Evolutionary conservation across 2,329 filamentous ascomycete species (phyloP), one percentile per base, ranked within the genome.

Genomic region (Sporothrix sp.): DNA sequence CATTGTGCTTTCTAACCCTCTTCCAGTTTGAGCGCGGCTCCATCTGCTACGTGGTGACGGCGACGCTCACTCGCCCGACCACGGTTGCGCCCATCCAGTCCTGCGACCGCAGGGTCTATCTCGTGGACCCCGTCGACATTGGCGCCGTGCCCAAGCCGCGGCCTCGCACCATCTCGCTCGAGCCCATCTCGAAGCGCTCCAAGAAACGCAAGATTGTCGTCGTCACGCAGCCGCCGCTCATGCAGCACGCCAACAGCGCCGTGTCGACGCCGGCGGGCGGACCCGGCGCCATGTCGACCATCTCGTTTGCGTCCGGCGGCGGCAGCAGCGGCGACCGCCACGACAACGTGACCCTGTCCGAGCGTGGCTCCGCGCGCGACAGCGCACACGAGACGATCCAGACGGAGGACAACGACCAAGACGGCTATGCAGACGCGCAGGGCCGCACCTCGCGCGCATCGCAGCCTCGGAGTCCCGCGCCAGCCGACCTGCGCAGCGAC

Each of bases 1-100:
- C 18, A n/a, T 58, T 59, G 71, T 30, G 61, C 66, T 28, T 62
- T 48, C 33, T 44, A 32, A 45, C 45, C 32, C 25, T 30, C 38
- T 42, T 14, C 1, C 40, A 97, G 89, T 98, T 98, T 66, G 93
- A 97, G 68, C 82, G 91, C 62, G 93, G 93, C 32, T 90, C 87
- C 2, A 87, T 98, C 60, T 84, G 85, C 18, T 98, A 97, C 68
- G 81, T 91, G 70, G 78, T 97, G 59, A 91, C 87, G 6, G 85
- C 91, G 28, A 96, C 89, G 8, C 67, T 97, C 52, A 97, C 91
- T 18, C 81, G 89, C 51, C 91, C 93, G 18, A 93, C 86, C 0
- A 82, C 89, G 6, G 94, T 96, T 55, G 78, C 84, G 13, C 84
- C 91, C 2, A 89, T 84, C 2, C 76, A 83, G 9, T 85, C 80